Evolutionary conservation across 495 filamentous ascomycete species (phyloP).

Genomic region (Trichoderma orchidacearum): DNA sequence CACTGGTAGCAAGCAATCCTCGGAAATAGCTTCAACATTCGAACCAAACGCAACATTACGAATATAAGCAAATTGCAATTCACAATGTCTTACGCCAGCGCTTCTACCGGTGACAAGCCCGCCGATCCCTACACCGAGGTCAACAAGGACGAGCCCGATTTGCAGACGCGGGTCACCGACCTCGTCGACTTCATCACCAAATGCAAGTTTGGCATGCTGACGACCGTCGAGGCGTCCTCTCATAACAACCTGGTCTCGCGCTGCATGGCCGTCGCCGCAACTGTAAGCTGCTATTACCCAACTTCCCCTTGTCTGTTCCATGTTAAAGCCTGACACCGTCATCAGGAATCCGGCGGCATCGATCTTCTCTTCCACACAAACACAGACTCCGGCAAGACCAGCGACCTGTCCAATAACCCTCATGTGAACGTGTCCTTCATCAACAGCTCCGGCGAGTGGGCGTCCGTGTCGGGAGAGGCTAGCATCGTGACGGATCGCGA

Average conservation of each 20-base stretch:
- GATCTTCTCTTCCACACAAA: conserved; percentile 93
- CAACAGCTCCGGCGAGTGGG: conserved; percentile 56
- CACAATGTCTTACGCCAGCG: conserved; percentile 38
- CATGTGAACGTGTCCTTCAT: conserved; percentile 82
- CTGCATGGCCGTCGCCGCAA: conserved; percentile 84
- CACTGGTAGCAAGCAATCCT: too few species aligned
- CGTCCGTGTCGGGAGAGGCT: conserved; percentile 65
- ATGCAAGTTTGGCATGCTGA: conserved; percentile 71
- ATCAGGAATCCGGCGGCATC: conserved; percentile 59
- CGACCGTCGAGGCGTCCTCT: conserved; percentile 41
- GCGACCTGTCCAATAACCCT: conserved; percentile 61
- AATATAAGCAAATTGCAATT: background rate
- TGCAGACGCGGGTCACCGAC: conserved; percentile 71
- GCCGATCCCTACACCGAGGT: conserved; percentile 72
- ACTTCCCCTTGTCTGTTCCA: background rate
- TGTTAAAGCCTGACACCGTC: background rate
- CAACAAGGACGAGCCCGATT: conserved; percentile 48
- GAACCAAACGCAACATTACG: too few species aligned
- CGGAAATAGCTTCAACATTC: too few species aligned
- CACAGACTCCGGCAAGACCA: conserved; percentile 82
- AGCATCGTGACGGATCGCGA: conserved; percentile 52
- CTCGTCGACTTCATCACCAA: conserved; percentile 51
- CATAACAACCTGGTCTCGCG: conserved; percentile 53
- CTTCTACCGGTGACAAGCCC: conserved; percentile 38
- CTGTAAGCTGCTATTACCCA: conserved; percentile 32